A percentile compares a stretch with the other conserved stretches of the same genome.
These are phyloP conservation scores for Alternaria infectoria DNA, from an alignment of 2,329 filamentous ascomycete genomes.

Conservation along the genomic window DNA sequence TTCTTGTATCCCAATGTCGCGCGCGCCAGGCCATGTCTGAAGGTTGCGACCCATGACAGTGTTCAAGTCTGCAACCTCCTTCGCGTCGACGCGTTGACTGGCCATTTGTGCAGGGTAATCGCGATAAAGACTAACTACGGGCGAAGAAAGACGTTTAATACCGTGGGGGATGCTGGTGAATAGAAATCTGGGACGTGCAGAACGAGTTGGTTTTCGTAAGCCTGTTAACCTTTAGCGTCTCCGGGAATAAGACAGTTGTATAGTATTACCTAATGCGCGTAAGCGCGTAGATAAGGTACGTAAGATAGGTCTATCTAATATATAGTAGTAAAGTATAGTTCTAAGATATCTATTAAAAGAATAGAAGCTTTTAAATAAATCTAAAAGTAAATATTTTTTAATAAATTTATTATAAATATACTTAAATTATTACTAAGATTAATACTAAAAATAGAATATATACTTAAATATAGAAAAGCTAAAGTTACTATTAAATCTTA, in stretches of 20 bases:
- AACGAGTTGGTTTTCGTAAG: background rate
- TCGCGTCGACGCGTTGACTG: background rate
- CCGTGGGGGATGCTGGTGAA: background rate
- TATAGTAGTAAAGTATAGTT: background rate
- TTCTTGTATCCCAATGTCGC: slow-evolving; percentile 24
- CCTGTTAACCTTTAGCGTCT: background rate
- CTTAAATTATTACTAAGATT: too few relatives aligned
- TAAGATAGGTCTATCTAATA: background rate
- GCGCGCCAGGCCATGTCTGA: slow-evolving; percentile 19
- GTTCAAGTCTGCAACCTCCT: background rate
- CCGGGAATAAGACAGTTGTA: background rate
- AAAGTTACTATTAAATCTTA: too few relatives aligned
- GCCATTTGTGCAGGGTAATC: background rate
- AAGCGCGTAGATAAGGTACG: background rate
- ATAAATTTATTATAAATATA: too few relatives aligned
- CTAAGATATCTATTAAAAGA: background rate
- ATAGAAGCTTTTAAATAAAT: background rate
- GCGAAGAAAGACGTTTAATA: background rate
- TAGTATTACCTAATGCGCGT: background rate
- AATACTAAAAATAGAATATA: too few relatives aligned
- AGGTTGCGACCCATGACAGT: slow-evolving; percentile 8
- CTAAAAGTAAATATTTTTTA: background rate
- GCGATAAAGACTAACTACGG: background rate
- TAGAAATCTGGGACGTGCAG: background rate
- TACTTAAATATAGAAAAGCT: too few relatives aligned